Evolutionary conservation across 129 eudicot species (phyloP).

Genomic region (Centrapalus pauciflorus): DNA sequence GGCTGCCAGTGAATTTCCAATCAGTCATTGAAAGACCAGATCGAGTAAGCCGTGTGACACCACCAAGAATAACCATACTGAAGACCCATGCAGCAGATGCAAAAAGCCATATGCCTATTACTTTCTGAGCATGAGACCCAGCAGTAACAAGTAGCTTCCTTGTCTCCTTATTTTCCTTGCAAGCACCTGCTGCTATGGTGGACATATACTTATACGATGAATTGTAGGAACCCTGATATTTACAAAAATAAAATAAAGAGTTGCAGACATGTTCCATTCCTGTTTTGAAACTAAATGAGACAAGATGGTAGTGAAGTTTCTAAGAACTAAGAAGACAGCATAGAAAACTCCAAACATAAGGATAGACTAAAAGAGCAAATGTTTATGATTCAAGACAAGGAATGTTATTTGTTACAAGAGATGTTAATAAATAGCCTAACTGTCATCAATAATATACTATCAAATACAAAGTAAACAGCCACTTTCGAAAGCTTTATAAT

Average conservation of each 20-base stretch:
- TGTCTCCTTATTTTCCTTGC: slow-evolving; percentile 49
- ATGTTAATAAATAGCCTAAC: too few relatives aligned
- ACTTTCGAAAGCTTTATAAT: too few relatives aligned
- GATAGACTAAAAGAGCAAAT: too few relatives aligned
- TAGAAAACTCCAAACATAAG: too few relatives aligned
- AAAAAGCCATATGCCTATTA: slow-evolving; percentile 95
- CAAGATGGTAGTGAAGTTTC: too few relatives aligned
- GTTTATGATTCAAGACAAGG: too few relatives aligned
- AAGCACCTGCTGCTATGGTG: slow-evolving; percentile 44
- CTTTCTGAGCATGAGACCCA: slow-evolving; percentile 87
- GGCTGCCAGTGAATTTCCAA: slow-evolving; percentile 91
- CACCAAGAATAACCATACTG: slow-evolving; percentile 96
- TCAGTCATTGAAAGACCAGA: slow-evolving; percentile 99
- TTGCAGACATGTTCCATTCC: not conserved
- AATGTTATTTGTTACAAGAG: too few relatives aligned
- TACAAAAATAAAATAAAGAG: slow-evolving; percentile 3
- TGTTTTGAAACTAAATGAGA: not conserved
- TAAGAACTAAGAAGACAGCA: too few relatives aligned
- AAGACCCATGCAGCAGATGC: slow-evolving; percentile 97
- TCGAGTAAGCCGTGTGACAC: slow-evolving; percentile 78
- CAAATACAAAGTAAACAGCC: too few relatives aligned
- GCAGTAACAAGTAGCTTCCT: slow-evolving; percentile 78
- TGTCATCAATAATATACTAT: too few relatives aligned
- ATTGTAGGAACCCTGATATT: slow-evolving; percentile 46
- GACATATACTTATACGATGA: slow-evolving; percentile 49